A percentile compares a stretch with the other conserved stretches of the same genome.
These are phyloP conservation scores for Lactifluus subvellereus DNA, from an alignment of 768 basidiomycete genomes.

Conservation along the genomic window DNA sequence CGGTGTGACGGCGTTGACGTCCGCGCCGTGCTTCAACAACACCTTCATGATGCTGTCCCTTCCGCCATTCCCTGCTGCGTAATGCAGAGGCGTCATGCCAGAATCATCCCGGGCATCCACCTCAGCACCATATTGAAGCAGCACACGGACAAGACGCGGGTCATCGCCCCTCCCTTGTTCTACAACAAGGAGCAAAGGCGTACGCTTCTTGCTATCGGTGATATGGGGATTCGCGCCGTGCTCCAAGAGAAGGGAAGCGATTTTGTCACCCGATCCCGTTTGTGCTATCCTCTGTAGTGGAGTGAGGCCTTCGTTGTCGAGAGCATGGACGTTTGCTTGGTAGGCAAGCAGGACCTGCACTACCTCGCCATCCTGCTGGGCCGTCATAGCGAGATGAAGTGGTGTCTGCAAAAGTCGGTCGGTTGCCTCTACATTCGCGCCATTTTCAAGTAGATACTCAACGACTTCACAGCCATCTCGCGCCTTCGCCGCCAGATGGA, in stretches of 20 bases:
- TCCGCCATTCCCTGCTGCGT: too few species aligned
- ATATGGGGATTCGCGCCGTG: neutral
- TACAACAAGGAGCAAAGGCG: neutral
- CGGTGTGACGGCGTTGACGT: too few species aligned
- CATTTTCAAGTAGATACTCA: neutral
- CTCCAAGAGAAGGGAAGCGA: neutral
- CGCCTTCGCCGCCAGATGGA: neutral
- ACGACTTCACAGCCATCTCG: neutral
- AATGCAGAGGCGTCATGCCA: slow-evolving; percentile 6
- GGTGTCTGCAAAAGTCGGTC: neutral
- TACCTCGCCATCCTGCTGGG: neutral
- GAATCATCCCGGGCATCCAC: neutral
- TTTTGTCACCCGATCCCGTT: neutral
- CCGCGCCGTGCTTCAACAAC: slow-evolving; percentile 1
- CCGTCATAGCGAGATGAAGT: neutral
- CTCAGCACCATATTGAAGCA: slow-evolving; percentile 2
- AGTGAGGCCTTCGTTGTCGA: neutral
- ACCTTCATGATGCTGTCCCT: too few species aligned
- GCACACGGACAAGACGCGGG: neutral
- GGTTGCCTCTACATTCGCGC: neutral
- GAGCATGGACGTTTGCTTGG: neutral
- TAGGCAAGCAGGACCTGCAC: neutral
- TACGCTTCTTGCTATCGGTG: neutral
- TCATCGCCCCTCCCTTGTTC: neutral
- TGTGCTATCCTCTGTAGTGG: neutral